Evolutionary conservation across 192 early-diverging fungal species (phyloP), one percentile per base, ranked within the genome.

Genomic region (Backusella luteola): DNA sequence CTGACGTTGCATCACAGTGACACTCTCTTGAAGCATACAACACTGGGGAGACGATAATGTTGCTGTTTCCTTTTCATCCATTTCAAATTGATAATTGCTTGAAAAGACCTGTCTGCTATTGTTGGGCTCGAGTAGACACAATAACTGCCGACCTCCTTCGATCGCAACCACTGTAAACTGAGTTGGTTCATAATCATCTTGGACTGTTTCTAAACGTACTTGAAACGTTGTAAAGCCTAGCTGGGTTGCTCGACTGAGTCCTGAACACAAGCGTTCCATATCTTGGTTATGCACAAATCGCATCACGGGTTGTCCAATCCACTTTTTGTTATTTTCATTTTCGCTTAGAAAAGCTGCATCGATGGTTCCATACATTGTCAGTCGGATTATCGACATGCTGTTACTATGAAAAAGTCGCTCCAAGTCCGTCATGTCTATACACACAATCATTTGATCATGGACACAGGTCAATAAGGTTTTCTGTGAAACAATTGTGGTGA

Each of bases 351-450:
- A 73, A 19, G 63, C 53, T 46, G 80, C 69, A 23, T 81, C 74
- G 17, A 81, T 81, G 19, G 75, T 71, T 56, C 80, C 80, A 77
- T 81, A 81, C 15, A 63, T 46, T 8, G 68, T 77, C 17, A 81
- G 23, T n/a, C 80, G 73, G 42, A 72, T 69, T 67, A 76, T 77
- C 3, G 67, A 26, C 12, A 67, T 73, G 53, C 8, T 17, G 21
- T 63, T 12, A 12, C 52, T 36, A 11, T 34, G 41, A 52, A 9
- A 36, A 19, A 69, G 63, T 35, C 69, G 66, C 9, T 75, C 34
- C 21, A 75, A 34, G 63, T 38, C 59, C 2, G 74, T 75, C 12
- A 75, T 66, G 29, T 75, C 66, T 26, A 66, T 42, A 75, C 74
- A 75, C 2, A 75, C 52, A 42, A 75, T 36, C 6, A 21, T 75